These are phyloP conservation scores for Penicillium fimorum DNA, from an alignment of 495 filamentous ascomycete genomes.

Conservation along the genomic window DNA sequence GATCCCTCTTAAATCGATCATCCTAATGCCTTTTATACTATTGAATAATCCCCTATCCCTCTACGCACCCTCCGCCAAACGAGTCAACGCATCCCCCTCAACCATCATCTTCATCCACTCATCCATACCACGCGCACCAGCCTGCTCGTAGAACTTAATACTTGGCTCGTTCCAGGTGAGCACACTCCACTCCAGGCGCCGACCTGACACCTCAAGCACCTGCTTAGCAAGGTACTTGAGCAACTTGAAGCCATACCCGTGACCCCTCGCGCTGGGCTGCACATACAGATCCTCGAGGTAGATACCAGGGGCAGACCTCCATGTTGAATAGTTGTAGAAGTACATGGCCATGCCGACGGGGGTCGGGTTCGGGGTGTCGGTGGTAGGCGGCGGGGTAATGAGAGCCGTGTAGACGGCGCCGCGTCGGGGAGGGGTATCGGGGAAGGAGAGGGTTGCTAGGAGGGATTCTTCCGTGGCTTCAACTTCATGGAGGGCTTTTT, in stretches of 20 bases:
- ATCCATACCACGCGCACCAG: slow-evolving; percentile 77
- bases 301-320: slow-evolving; percentile 82
- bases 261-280: slow-evolving; percentile 61
- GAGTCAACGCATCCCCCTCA: slow-evolving; percentile 65
- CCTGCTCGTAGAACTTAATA: slow-evolving; percentile 77
- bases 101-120: slow-evolving; percentile 94
- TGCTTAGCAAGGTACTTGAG: slow-evolving; percentile 77
- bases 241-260: slow-evolving; percentile 76
- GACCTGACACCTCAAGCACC: slow-evolving; percentile 61
- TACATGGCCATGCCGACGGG: slow-evolving; percentile 63
- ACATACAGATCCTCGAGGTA: slow-evolving; percentile 96
- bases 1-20: not conserved
- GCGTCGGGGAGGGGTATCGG: slow-evolving; percentile 39
- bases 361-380: slow-evolving; percentile 27
- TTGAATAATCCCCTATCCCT: not conserved
- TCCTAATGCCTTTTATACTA: not conserved
- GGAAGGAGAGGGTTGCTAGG: slow-evolving; percentile 74
- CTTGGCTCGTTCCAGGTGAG: slow-evolving; percentile 86
- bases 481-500: slow-evolving; percentile 67
- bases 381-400: slow-evolving; percentile 33
- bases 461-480: slow-evolving; percentile 76
- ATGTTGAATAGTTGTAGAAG: slow-evolving; percentile 79
- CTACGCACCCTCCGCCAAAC: slow-evolving; percentile 47
- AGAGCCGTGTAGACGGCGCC: slow-evolving; percentile 47
- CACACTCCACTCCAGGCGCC: slow-evolving; percentile 88